Evolutionary conservation across 2,329 filamentous ascomycete species (phyloP).

Genomic region (Arthrobotrys megalospora): DNA sequence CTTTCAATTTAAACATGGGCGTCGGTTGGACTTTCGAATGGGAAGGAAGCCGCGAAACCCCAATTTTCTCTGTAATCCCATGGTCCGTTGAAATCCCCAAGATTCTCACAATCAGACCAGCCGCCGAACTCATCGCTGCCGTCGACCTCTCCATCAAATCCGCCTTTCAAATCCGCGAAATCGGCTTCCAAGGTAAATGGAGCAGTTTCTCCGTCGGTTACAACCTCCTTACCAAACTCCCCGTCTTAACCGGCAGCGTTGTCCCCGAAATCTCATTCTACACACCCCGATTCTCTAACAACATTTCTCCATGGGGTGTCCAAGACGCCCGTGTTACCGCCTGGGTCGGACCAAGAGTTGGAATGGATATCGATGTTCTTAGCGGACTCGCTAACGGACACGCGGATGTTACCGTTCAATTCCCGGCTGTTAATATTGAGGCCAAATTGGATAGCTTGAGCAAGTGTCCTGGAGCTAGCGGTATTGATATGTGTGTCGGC

Average conservation of each 20-base stretch:
- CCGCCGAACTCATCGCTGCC: conserved; percentile 26
- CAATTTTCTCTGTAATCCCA: conserved; percentile 29
- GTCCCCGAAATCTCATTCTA: conserved; percentile 24
- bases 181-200: conserved; percentile 31
- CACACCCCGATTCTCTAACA: conserved; percentile 9
- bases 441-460: not conserved
- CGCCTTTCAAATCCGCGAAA: conserved; percentile 31
- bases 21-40: conserved; percentile 36
- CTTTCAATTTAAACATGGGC: conserved; percentile 39
- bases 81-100: conserved; percentile 40
- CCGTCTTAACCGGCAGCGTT: conserved; percentile 18
- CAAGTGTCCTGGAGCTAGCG: conserved; percentile 27
- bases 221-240: conserved; percentile 44
- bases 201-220: conserved; percentile 38
- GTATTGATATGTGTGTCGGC: conserved; percentile 34
- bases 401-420: conserved; percentile 31
- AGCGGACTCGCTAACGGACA: conserved; percentile 16
- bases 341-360: conserved; percentile 38
- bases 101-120: conserved; percentile 20
- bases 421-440: conserved; percentile 28
- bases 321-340: conserved; percentile 30
- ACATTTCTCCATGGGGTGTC: conserved; percentile 27
- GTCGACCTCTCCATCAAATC: conserved; percentile 36
- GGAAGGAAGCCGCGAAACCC: conserved; percentile 5
- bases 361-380: conserved; percentile 25